Percentiles rank a stretch among this genome's conserved stretches.
phyloP scores from a whole-genome alignment of 129 eudicot genomes.

The Deinandra increscens region DNA sequence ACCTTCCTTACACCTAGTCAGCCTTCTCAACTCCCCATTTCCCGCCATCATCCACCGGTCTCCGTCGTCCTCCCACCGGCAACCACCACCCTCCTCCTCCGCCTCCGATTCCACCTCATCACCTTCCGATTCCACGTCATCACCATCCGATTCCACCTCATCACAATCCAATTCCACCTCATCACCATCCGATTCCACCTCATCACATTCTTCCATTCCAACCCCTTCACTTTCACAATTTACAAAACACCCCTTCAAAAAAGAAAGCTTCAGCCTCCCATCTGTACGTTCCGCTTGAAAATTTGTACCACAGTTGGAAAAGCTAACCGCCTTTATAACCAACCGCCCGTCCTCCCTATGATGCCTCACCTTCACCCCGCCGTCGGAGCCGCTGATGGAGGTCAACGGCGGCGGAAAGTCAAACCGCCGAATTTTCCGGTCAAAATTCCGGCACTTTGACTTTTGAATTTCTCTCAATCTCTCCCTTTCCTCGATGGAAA shows the following conservation, averaged over 20 bases:
- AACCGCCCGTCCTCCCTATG: constrained; percentile 78
- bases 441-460: too few species aligned
- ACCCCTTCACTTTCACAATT: constrained; percentile 26
- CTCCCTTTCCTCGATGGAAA: constrained; percentile 30
- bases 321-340: constrained; percentile 57
- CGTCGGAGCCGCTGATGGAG: constrained; percentile 60
- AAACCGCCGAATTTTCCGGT: constrained; percentile 34
- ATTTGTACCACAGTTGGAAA: constrained; percentile 31
- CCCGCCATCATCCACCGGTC: constrained; percentile 32
- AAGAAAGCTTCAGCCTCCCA: constrained; percentile 68
- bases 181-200: too few species aligned
- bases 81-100: constrained; percentile 14
- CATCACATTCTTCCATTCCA: constrained; percentile 25
- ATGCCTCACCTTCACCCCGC: constrained; percentile 50
- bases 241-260: constrained; percentile 30
- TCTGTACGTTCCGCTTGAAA: constrained; percentile 59
- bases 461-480: constrained; percentile 15
- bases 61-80: constrained; percentile 42
- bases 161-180: not conserved
- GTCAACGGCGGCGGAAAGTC: constrained; percentile 84
- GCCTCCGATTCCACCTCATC: too few species aligned
- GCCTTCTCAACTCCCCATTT: constrained; percentile 30
- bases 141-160: not conserved
- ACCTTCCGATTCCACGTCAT: too few species aligned
- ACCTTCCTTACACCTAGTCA: constrained; percentile 67